A percentile compares a stretch with the other conserved stretches of the same genome.
phyloP scores from a whole-genome alignment of 148 eudicot genomes.

The Vaccinium corymbosum region DNA sequence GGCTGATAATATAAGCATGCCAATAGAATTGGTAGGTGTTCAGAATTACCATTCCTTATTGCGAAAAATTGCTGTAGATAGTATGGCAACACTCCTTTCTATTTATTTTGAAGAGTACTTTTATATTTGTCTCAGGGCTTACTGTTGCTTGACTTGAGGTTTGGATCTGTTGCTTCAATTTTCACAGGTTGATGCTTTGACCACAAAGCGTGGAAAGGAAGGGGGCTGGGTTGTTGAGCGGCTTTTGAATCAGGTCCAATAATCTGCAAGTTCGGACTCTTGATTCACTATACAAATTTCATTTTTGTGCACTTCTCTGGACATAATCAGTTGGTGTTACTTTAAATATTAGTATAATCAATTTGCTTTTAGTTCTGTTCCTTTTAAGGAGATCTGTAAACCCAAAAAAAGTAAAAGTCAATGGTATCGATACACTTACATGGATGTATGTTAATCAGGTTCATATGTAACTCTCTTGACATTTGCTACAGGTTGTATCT shows the following conservation, averaged over 20 bases:
- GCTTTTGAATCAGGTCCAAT: conserved; percentile 65
- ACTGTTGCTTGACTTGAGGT: background rate
- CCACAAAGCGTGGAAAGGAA: conserved; percentile 70
- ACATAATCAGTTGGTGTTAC: background rate
- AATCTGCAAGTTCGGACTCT: background rate
- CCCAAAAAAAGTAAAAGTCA: background rate
- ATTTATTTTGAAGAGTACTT: background rate
- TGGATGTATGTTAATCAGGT: background rate
- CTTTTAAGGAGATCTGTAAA: background rate
- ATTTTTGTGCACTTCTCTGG: background rate
- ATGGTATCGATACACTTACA: background rate
- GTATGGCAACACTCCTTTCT: background rate
- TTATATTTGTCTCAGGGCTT: background rate
- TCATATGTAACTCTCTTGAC: background rate
- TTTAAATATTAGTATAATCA: background rate
- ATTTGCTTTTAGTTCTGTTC: background rate
- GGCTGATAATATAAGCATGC: background rate
- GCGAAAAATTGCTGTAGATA: background rate
- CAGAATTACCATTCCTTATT: background rate
- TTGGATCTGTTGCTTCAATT: background rate
- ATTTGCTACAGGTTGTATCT: background rate
- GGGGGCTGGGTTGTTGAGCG: conserved; percentile 79
- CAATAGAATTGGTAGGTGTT: background rate
- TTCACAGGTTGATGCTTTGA: conserved; percentile 75
- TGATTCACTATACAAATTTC: background rate